Base-by-base conservation (phyloP, 2,329 filamentous ascomycete genomes). In the Fonsecaea nubica region DNA sequence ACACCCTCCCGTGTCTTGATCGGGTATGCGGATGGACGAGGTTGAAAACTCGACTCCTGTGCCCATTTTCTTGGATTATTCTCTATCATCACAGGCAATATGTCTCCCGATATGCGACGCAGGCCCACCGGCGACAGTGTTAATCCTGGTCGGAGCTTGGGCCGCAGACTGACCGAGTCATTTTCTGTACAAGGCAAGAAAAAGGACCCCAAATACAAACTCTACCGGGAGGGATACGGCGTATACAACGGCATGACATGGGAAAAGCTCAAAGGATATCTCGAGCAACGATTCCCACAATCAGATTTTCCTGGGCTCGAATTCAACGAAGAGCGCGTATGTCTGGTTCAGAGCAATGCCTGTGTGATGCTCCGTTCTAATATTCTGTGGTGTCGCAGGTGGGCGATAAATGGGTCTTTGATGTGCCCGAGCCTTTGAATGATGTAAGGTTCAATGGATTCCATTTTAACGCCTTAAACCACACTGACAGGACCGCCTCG, bases 191-290 rank as follows among this genome's bases (percentile, higher is more conserved):
- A 58, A 58, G 21, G 25, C 35, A 18, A 45, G 10, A 30, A 45
- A 21, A 12, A 13, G 25, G 21, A 25, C 6, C 36, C 38, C 2
- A n/a, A 42, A 15, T 42, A 42, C 38, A 42, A 33, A 42, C 42
- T 53, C 30, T 32, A 35, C 12, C 38, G 33, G n/a, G 48, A 53
- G 18, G 4, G 33, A 7, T 61, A 61, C 21, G 18, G 33, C 25
- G 42, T 61, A 7, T 61, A 61, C 36, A 58, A 45, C 52, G 25
- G 40, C 30, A 50, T 61, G 42, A 61, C 42, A 12, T 62, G 45
- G 59, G 59, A 55, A 15, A 62, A 62, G 59, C 59, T 62, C 42
- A 62, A 62, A 48, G 42, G 45, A 21, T 55, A 15, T 30, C 38
- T 62, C 18, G 42, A 54, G 21, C n/a, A 4, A 8, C 30, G 38